Evolutionary conservation across 2,329 filamentous ascomycete genomes (phyloP).

Genomic region (Diaporthe capsici): DNA sequence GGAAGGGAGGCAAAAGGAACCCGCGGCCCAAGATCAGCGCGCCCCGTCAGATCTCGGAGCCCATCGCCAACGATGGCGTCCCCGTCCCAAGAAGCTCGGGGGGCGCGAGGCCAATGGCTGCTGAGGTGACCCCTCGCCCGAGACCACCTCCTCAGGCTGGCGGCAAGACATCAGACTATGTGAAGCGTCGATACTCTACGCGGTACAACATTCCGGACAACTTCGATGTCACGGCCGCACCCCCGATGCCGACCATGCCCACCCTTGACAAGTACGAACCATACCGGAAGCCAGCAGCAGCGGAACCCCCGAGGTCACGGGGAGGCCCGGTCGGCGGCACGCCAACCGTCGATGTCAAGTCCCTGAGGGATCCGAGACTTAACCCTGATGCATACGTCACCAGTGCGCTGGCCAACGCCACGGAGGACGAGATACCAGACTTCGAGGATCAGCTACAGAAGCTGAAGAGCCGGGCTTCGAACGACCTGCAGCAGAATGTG

Average conservation of each 20-base stretch:
- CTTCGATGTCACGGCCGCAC: constrained; percentile 73
- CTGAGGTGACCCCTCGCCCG: constrained; percentile 49
- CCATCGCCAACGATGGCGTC: constrained; percentile 67
- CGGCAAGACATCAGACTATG: constrained; percentile 82
- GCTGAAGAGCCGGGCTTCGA: constrained; percentile 82
- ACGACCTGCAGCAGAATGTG: constrained; percentile 93
- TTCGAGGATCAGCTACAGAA: constrained; percentile 84
- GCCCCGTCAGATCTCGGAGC: constrained; percentile 73
- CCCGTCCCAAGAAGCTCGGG: constrained; percentile 52
- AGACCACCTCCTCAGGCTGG: constrained; percentile 66
- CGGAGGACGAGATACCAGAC: constrained; percentile 86
- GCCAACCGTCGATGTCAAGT: constrained; percentile 81
- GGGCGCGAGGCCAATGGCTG: constrained; percentile 49
- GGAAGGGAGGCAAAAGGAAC: constrained; percentile 73
- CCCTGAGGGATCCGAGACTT: constrained; percentile 84
- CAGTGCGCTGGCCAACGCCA: constrained; percentile 83
- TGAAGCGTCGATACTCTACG: constrained; percentile 95
- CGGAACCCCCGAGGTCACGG: constrained; percentile 44
- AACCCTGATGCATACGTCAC: constrained; percentile 67
- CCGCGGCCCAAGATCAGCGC: constrained; percentile 73
- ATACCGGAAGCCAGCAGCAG: constrained; percentile 48
- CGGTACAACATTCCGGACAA: constrained; percentile 83
- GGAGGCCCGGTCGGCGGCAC: constrained; percentile 64
- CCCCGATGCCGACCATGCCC: constrained; percentile 80
- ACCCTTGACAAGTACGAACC: constrained; percentile 71